Percentiles rank a stretch among this genome's conserved stretches.
These are phyloP conservation scores for Marvania coccoides DNA, from an alignment of 139 green algal species.

Conservation along the genomic window DNA sequence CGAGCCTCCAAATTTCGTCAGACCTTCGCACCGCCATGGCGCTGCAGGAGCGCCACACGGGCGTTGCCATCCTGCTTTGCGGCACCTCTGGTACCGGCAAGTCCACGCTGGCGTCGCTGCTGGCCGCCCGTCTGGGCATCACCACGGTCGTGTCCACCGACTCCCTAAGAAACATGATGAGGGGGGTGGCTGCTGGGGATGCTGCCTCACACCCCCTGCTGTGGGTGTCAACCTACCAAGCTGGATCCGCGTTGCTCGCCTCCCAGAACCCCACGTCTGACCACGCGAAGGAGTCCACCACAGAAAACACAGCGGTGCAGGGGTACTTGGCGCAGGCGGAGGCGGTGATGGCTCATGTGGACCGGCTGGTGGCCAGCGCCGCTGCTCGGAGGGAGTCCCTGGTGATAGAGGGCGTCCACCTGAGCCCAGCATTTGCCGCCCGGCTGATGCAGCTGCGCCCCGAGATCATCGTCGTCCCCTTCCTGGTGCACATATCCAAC, in stretches of 20 bases:
- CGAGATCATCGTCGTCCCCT: conserved; percentile 72
- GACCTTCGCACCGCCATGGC: background rate
- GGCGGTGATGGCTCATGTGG: conserved; percentile 2
- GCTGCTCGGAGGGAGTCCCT: conserved; percentile 48
- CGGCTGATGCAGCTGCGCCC: conserved; percentile 69
- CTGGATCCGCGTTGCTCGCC: conserved; percentile 18
- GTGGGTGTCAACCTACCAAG: conserved; percentile 86
- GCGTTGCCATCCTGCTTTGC: conserved; percentile 23
- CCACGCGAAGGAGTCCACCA: background rate
- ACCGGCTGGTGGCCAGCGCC: conserved; percentile 52
- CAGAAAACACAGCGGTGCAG: too few relatives aligned
- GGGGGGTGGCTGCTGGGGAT: conserved; percentile 36
- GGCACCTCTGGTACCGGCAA: conserved; percentile 77
- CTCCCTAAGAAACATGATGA: conserved; percentile 78
- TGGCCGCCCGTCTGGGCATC: conserved; percentile 81
- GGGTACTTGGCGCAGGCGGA: conserved; percentile 47
- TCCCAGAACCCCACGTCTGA: background rate
- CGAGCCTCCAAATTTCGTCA: background rate
- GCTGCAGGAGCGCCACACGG: background rate
- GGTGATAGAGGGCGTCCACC: conserved; percentile 61
- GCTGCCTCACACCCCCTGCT: conserved; percentile 71
- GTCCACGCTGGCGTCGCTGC: conserved; percentile 85
- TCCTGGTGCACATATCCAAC: conserved; percentile 85
- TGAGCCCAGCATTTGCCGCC: conserved; percentile 44
- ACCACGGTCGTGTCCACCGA: conserved; percentile 87